These are phyloP conservation scores for Emydomyces testavorans DNA, from an alignment of 2,329 filamentous ascomycete genomes.

Conservation along the genomic window DNA sequence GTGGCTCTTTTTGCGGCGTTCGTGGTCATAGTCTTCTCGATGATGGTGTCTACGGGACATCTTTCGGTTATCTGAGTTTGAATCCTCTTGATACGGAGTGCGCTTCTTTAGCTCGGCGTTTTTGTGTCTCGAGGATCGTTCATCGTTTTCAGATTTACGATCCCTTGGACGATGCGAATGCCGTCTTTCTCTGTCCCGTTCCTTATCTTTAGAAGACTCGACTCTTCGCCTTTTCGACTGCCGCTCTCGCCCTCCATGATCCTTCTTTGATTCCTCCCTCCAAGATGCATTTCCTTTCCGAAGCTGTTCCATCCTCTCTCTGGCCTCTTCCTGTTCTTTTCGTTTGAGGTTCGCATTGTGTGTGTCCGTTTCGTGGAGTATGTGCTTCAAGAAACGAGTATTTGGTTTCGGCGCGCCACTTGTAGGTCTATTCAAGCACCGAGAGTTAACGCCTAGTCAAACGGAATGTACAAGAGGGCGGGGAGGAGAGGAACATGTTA, in stretches of 20 bases:
- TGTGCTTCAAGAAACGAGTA: slow-evolving; percentile 74
- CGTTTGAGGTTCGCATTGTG: slow-evolving; percentile 82
- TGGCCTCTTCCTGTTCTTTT: slow-evolving; percentile 70
- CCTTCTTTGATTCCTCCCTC: slow-evolving; percentile 28
- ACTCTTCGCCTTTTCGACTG: slow-evolving; percentile 17
- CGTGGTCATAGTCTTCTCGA: neutral
- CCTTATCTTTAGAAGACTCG: slow-evolving; percentile 19
- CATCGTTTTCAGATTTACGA: slow-evolving; percentile 1
- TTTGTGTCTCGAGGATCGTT: neutral
- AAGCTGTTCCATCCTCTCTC: slow-evolving; percentile 55
- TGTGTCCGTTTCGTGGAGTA: slow-evolving; percentile 74
- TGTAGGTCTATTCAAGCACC: slow-evolving; percentile 40
- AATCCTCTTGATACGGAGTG: neutral
- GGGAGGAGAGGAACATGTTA: slow-evolving; percentile 23
- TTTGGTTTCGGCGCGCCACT: slow-evolving; percentile 74
- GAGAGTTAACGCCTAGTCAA: neutral
- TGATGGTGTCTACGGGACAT: neutral
- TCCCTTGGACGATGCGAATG: slow-evolving; percentile 23
- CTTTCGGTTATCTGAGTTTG: neutral
- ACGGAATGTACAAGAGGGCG: neutral
- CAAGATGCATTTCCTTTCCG: slow-evolving; percentile 32
- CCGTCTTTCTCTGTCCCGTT: slow-evolving; percentile 12
- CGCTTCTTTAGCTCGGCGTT: neutral
- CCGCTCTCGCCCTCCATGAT: neutral
- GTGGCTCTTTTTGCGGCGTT: neutral